These are phyloP conservation scores for Coniochaeta prunicola DNA, from an alignment of 2,329 filamentous ascomycete species.

Conservation along the genomic window DNA sequence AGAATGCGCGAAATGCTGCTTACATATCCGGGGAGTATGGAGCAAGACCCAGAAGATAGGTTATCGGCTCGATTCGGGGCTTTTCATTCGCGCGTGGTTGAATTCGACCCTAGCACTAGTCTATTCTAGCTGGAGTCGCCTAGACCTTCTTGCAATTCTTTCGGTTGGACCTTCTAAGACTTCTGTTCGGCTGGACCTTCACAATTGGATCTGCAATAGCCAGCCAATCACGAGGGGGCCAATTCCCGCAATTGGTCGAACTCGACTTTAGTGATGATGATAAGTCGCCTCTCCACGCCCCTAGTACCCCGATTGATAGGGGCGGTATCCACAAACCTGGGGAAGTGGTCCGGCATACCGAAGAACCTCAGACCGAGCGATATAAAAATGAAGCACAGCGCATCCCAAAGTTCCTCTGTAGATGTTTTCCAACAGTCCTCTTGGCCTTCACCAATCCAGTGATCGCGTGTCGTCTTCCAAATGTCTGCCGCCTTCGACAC, in stretches of 20 bases:
- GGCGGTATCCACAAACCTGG: neutral
- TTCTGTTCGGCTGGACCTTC: neutral
- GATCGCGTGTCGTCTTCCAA: neutral
- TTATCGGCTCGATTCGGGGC: neutral
- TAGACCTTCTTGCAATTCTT: neutral
- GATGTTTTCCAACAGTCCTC: no score
- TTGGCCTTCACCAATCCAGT: no score
- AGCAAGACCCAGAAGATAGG: neutral
- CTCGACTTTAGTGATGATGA: neutral
- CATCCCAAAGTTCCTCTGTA: neutral
- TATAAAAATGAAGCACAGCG: neutral
- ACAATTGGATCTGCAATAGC: neutral
- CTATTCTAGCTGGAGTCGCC: neutral
- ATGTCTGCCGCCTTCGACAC: slow-evolving; percentile 2
- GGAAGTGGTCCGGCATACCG: neutral
- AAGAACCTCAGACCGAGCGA: neutral
- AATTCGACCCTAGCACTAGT: no score
- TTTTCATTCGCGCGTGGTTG: neutral
- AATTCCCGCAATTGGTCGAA: neutral
- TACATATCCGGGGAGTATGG: neutral
- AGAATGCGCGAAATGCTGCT: neutral
- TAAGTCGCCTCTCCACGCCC: neutral
- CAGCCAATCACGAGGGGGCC: neutral
- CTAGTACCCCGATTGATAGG: neutral
- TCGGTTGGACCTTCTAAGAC: neutral